phyloP scores from a whole-genome alignment of 2,329 filamentous ascomycete species.

The Ophiostoma ulmi region DNA sequence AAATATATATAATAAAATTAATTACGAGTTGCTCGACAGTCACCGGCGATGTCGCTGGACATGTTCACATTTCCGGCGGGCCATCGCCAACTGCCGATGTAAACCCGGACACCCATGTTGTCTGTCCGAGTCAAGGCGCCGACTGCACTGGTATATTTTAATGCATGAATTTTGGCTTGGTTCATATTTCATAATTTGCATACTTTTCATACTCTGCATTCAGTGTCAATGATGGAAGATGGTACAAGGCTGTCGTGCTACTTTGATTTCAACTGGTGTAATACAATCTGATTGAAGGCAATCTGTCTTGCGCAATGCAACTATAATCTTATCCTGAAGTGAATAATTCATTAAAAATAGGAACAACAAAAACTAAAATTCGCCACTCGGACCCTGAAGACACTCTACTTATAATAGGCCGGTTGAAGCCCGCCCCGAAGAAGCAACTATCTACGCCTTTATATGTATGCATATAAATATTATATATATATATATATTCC shows the following conservation, averaged over 20 bases:
- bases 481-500: neutral
- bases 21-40: neutral
- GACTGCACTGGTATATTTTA: neutral
- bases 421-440: neutral
- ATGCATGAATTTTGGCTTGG: neutral
- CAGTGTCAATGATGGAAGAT: neutral
- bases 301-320: neutral
- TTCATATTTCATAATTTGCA: neutral
- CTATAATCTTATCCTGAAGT: neutral
- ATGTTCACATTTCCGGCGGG: neutral
- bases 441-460: too few relatives aligned
- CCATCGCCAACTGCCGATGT: neutral
- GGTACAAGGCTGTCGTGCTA: conserved; percentile 6
- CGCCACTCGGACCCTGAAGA: neutral
- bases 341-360: neutral
- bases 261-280: neutral
- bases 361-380: neutral
- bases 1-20: neutral
- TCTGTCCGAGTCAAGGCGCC: neutral
- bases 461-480: too few relatives aligned
- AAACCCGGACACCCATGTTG: neutral
- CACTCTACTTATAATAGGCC: neutral
- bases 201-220: neutral
- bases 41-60: conserved; percentile 3
- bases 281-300: neutral